phyloP scores from a whole-genome alignment of 1,284 basidiomycete genomes.

The Naganishia albida region DNA sequence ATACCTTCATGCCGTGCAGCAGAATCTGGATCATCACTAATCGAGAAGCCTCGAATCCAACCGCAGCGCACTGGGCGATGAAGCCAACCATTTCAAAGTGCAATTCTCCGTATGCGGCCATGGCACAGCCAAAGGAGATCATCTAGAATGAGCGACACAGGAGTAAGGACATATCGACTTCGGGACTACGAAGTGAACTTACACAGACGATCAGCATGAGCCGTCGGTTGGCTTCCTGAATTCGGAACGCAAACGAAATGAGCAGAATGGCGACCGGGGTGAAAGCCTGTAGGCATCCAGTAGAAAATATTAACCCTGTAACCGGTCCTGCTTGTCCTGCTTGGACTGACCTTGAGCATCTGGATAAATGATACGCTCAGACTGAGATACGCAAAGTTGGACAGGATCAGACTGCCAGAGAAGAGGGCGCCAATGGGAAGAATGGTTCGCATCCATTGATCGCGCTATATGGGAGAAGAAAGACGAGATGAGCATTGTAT shows the following conservation, averaged over 20 bases:
- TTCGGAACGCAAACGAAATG: constrained; percentile 86
- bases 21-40: constrained; percentile 96
- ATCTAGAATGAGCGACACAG: constrained; percentile 57
- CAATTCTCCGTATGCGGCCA: constrained; percentile 74
- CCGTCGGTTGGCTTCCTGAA: constrained; percentile 81
- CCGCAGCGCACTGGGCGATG: constrained; percentile 76
- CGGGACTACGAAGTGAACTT: constrained; percentile 26
- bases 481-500: background rate
- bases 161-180: background rate
- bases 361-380: constrained; percentile 94
- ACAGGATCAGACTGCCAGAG: constrained; percentile 85
- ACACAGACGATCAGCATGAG: constrained; percentile 76
- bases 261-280: constrained; percentile 93
- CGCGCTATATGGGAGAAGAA: constrained; percentile 53
- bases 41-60: constrained; percentile 62
- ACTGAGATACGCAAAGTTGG: constrained; percentile 87
- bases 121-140: constrained; percentile 87
- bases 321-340: background rate
- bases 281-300: constrained; percentile 73
- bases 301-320: background rate
- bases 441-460: constrained; percentile 82
- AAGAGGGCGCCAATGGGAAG: constrained; percentile 92
- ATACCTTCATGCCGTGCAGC: constrained; percentile 80
- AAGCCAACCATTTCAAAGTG: constrained; percentile 85
- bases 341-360: constrained; percentile 80